Percentiles rank a stretch among this genome's conserved stretches.
These are phyloP conservation scores for Mycoemilia scoparia DNA, from an alignment of 192 early-diverging fungal genomes.

Conservation along the genomic window DNA sequence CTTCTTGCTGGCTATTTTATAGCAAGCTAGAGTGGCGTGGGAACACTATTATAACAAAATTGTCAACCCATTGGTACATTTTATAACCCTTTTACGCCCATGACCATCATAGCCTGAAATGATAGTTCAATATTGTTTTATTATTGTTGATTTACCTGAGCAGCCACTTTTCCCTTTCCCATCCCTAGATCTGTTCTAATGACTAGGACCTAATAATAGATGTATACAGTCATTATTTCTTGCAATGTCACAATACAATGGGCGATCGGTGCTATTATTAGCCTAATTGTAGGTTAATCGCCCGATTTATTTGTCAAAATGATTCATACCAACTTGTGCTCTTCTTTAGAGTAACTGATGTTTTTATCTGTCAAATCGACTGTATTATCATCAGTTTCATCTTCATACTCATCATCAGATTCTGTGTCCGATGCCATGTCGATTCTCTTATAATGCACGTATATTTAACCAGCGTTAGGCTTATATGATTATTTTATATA, in stretches of 20 bases:
- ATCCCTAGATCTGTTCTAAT: slow-evolving; percentile 69
- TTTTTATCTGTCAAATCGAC: no score
- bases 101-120: background rate
- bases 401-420: slow-evolving; percentile 3
- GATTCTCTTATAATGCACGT: background rate
- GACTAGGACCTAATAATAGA: slow-evolving; percentile 38
- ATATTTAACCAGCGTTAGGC: background rate
- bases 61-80: background rate
- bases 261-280: slow-evolving; percentile 1
- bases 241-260: no score
- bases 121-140: background rate
- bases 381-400: no score
- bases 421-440: background rate
- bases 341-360: no score
- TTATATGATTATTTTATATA: background rate
- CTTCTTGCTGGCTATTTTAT: slow-evolving; percentile 34
- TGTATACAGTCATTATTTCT: no score
- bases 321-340: no score
- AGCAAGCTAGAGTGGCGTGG: slow-evolving; percentile 77
- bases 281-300: no score
- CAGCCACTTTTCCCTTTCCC: slow-evolving; percentile 75
- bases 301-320: no score
- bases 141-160: slow-evolving; percentile 28
- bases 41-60: slow-evolving; percentile 66
- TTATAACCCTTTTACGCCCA: background rate